Base-by-base conservation (phyloP, 768 basidiomycete species). In the Phylloporus rhodoxanthus region DNA sequence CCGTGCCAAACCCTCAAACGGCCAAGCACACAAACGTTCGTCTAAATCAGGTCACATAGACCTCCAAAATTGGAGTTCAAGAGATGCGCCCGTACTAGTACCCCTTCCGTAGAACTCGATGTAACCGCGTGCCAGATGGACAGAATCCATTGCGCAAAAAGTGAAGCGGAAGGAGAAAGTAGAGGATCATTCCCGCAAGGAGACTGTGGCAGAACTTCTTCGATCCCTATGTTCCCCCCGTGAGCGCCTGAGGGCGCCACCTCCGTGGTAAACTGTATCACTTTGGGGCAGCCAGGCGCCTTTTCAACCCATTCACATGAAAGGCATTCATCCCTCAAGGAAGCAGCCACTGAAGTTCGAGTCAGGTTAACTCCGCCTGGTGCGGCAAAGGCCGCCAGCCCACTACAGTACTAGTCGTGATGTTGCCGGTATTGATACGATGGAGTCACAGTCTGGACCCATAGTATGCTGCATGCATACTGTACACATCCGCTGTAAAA, bases 191-290 rank as follows among this genome's bases (percentile, higher is more conserved):
- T 76, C 80, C 36, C 78, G 76, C 62, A 84, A 75, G 71, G 79
- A 82, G 62, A 91, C n/a, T 91, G 60, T 85, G 81, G 78, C 80
- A 81, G 51, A 89, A 84, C 59, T 84, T 87, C 11, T 89, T 91
- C 55, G 87, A 88, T 47, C 88, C 85, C 34, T 72, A 76, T 41
- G 60, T 80, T 8, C 55, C 68, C 70, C 32, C 50, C 64, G 13
- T 59, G 68, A 36, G 57, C 56, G 36, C 63, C 69, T 26, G 59
- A 65, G 40, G 74, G 60, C 20, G 21, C 38, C 15, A 10, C 43
- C 4, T 29, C 29, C 5, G 32, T 53, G 47, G 66, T 67, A 48
- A 55, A 65, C 33, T n/a, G 4, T 17, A 5, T 26, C 25, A 20
- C 21, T 39, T n/a, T 14, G 5, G 28, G 11, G 8, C 14, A 0